Percentiles rank a stretch among this genome's conserved stretches.
phyloP scores from a whole-genome alignment of 106 monocot genomes.

The Agapanthus africanus region DNA sequence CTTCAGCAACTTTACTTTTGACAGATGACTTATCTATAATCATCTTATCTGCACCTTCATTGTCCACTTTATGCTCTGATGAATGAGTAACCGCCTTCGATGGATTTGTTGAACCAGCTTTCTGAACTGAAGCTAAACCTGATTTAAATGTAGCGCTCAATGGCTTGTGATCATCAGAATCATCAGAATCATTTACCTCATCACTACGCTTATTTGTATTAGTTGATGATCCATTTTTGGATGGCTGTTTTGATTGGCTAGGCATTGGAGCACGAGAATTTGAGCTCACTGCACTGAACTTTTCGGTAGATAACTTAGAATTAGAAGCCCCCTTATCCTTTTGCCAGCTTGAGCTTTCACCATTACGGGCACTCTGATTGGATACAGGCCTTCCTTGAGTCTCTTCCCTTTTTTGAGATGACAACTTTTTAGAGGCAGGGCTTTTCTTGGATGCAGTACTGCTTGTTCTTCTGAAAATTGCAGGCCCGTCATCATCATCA shows the following conservation, averaged over 20 bases:
- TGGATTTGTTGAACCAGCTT: conserved; percentile 8
- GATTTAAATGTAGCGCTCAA: conserved; percentile 8
- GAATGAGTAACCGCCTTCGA: neutral
- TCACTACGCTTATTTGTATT: neutral
- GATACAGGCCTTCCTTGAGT: conserved; percentile 6
- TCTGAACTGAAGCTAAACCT: neutral
- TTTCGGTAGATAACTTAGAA: conserved; percentile 11
- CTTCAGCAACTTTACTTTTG: conserved; percentile 12
- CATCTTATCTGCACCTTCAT: too few relatives aligned
- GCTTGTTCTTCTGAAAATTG: conserved; percentile 35
- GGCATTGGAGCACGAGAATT: conserved; percentile 3
- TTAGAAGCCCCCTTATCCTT: conserved; percentile 18
- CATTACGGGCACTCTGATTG: conserved; percentile 10
- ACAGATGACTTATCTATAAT: neutral
- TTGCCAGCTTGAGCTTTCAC: conserved; percentile 7
- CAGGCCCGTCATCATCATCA: conserved; percentile 51
- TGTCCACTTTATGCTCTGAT: neutral
- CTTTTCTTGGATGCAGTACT: conserved; percentile 25
- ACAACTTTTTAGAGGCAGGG: conserved; percentile 21
- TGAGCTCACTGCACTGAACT: conserved; percentile 1
- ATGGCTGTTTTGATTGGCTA: conserved; percentile 6
- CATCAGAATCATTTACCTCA: conserved; percentile 14
- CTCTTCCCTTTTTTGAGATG: conserved; percentile 23
- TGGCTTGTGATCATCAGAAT: conserved; percentile 24
- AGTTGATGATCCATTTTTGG: conserved; percentile 5